Evolutionary conservation across 1,284 basidiomycete genomes (phyloP).

Genomic region (Ustilago vetiveriae): DNA sequence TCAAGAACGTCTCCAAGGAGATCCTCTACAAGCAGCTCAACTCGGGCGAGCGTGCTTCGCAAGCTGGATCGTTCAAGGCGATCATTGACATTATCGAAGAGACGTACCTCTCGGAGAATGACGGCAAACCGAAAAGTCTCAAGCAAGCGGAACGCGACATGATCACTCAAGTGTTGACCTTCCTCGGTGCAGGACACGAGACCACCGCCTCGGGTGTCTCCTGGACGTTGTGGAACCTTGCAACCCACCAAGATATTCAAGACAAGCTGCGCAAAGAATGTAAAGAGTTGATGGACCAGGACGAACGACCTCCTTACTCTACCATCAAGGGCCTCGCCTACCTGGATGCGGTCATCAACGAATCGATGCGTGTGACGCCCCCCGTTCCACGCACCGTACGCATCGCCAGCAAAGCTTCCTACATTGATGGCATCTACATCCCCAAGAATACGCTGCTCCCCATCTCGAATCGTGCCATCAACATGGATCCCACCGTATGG

Average conservation of each 20-base stretch:
- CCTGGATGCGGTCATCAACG: constrained; percentile 76
- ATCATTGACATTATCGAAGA: constrained; percentile 52
- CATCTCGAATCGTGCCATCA: constrained; percentile 50
- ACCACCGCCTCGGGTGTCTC: constrained; percentile 76
- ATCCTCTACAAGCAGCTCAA: constrained; percentile 54
- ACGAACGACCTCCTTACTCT: constrained; percentile 68
- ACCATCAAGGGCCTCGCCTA: constrained; percentile 76
- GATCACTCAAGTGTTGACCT: constrained; percentile 57
- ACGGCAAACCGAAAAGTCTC: constrained; percentile 40
- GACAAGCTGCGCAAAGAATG: constrained; percentile 73
- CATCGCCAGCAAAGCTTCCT: constrained; percentile 25
- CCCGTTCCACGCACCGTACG: constrained; percentile 52
- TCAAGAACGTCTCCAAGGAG: constrained; percentile 49
- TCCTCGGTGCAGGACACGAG: constrained; percentile 59
- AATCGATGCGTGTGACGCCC: constrained; percentile 54
- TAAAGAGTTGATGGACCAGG: constrained; percentile 45
- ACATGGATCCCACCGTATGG: constrained; percentile 51
- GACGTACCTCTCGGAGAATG: constrained; percentile 34
- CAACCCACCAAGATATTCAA: constrained; percentile 72
- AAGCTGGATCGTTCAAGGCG: constrained; percentile 22
- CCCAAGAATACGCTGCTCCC: constrained; percentile 48
- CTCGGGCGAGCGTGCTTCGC: constrained; percentile 29
- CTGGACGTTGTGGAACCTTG: constrained; percentile 78
- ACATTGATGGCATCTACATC: constrained; percentile 52
- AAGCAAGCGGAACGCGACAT: constrained; percentile 54